phyloP scores from a whole-genome alignment of 371 early-diverging fungal species.

The Lichtheimia ornata region DNA sequence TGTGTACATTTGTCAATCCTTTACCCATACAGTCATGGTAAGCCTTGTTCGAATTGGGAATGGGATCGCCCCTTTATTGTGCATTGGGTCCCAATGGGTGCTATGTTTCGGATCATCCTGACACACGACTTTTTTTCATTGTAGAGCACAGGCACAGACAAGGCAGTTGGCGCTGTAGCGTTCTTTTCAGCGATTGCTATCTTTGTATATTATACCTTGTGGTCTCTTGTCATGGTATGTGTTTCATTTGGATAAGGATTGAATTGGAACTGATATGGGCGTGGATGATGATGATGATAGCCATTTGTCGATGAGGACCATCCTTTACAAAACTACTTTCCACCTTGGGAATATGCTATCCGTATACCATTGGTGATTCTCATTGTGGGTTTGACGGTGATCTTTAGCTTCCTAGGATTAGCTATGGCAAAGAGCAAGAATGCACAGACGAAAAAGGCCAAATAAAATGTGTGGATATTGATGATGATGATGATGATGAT shows the following conservation, averaged over 20 bases:
- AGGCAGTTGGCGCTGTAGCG: conserved; percentile 76
- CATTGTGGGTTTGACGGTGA: conserved; percentile 74
- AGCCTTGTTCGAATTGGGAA: no score
- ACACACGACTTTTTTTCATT: background rate
- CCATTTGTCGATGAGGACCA: conserved; percentile 92
- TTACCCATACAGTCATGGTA: no score
- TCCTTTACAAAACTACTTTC: conserved; percentile 79
- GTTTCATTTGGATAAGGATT: background rate
- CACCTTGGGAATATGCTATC: conserved; percentile 84
- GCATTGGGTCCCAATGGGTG: no score
- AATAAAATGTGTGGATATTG: conserved; percentile 10
- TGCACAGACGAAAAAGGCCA: conserved; percentile 42
- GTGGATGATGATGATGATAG: conserved; percentile 48
- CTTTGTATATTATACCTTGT: conserved; percentile 88
- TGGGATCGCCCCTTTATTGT: no score
- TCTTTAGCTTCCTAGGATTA: conserved; percentile 78
- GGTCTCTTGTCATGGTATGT: conserved; percentile 85
- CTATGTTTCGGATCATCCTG: no score
- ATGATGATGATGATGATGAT: background rate
- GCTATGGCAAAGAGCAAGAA: conserved; percentile 82
- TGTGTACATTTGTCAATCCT: no score
- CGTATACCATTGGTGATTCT: conserved; percentile 82
- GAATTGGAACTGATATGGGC: no score
- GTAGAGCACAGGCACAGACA: conserved; percentile 62
- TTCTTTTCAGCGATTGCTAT: conserved; percentile 69